Conservation (phyloP, 345 rosid species). For the Brassica incana region DNA sequence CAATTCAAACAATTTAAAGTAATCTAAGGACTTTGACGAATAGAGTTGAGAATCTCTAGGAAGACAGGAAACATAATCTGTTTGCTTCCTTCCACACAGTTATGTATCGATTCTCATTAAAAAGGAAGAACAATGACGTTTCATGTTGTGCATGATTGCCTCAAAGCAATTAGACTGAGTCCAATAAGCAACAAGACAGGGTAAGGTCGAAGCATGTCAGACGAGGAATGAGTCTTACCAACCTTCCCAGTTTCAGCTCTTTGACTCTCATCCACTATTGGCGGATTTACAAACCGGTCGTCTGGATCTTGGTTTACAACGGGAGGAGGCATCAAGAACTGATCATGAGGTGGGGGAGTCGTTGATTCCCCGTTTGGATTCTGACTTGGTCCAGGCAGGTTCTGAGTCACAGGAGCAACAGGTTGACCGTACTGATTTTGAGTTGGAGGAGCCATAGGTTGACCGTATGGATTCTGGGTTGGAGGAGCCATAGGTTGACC, state of each 20-base stretch:
- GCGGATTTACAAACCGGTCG: constrained; percentile 28
- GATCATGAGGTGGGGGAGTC: constrained; percentile 10
- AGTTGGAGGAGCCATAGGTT: constrained; percentile 21
- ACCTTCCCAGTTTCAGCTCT: constrained; percentile 29
- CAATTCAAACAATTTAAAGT: constrained; percentile 10
- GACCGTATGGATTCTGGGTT: not conserved
- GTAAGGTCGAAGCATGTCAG: constrained; percentile 42
- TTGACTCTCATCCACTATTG: constrained; percentile 25
- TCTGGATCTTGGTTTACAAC: constrained; percentile 31
- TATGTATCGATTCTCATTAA: not conserved
- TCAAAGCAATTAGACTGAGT: constrained; percentile 13
- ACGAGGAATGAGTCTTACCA: constrained; percentile 49
- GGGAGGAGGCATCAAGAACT: constrained; percentile 30
- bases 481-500: constrained; percentile 23
- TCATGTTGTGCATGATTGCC: not conserved
- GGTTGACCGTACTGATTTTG: constrained; percentile 27
- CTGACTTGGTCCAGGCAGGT: not conserved
- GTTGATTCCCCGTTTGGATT: not conserved
- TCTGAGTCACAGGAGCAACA: constrained; percentile 18
- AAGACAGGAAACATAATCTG: not conserved
- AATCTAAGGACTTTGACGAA: constrained; percentile 1
- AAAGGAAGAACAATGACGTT: not conserved
- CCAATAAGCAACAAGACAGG: constrained; percentile 40
- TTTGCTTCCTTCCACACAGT: not conserved
- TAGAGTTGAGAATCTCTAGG: constrained; percentile 12